These are phyloP conservation scores for Fusarium caatingaense DNA, from an alignment of 2,329 filamentous ascomycete genomes.

Conservation along the genomic window DNA sequence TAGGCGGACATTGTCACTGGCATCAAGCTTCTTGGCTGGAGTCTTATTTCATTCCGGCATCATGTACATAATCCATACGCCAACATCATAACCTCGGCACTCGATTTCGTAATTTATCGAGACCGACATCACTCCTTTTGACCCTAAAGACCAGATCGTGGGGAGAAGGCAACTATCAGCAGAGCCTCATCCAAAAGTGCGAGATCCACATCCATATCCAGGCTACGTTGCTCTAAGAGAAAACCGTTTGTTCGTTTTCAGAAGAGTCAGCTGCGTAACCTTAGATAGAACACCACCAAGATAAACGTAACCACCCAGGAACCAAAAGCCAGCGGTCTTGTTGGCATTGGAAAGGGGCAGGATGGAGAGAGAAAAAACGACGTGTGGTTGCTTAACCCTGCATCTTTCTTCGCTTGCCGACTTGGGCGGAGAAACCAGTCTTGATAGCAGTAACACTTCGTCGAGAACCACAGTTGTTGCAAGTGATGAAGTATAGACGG, in stretches of 20 bases:
- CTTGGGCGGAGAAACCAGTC: conserved; percentile 99
- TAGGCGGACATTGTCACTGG: neutral
- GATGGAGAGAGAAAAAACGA: conserved; percentile 16
- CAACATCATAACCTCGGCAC: conserved; percentile 41
- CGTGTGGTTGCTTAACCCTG: conserved; percentile 70
- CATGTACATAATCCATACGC: conserved; percentile 46
- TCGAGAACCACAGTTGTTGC: conserved; percentile 83
- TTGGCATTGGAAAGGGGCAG: conserved; percentile 4
- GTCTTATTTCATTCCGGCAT: conserved; percentile 47
- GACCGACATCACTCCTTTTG: conserved; percentile 39
- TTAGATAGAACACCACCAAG: conserved; percentile 16
- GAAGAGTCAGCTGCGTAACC: conserved; percentile 17
- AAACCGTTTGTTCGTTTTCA: conserved; percentile 6
- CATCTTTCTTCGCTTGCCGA: conserved; percentile 98
- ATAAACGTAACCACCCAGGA: conserved; percentile 17
- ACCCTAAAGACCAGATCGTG: conserved; percentile 32
- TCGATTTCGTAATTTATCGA: conserved; percentile 31
- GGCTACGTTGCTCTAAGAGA: conserved; percentile 10
- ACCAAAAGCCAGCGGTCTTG: conserved; percentile 20
- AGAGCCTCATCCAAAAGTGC: conserved; percentile 35
- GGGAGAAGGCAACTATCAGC: conserved; percentile 26
- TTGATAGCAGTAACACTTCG: conserved; percentile 98
- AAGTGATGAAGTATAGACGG: conserved; percentile 98
- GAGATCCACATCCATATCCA: conserved; percentile 34
- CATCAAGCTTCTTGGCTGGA: conserved; percentile 14